These are phyloP conservation scores for Tritrichomonas foetus DNA, from an alignment of 208 protist species.

Conservation along the genomic window DNA sequence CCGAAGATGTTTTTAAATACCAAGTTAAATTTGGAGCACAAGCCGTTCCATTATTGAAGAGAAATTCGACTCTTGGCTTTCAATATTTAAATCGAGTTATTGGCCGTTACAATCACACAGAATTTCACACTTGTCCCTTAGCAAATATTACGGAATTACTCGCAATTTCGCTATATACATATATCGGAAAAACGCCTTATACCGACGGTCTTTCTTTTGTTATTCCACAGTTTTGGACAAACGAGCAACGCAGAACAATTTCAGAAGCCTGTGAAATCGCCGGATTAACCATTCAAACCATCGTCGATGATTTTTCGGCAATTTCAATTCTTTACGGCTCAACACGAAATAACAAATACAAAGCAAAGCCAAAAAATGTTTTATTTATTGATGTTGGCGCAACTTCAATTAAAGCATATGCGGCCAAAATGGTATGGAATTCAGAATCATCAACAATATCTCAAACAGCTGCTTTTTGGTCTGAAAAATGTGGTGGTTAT, in stretches of 20 bases:
- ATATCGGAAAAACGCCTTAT: background rate
- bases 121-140: background rate
- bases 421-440: background rate
- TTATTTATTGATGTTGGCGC: background rate
- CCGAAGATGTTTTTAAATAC: background rate
- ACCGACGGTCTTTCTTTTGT: background rate
- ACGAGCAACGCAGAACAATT: background rate
- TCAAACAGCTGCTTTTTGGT: background rate
- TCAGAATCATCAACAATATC: background rate
- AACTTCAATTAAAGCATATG: background rate
- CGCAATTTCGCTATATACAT: background rate
- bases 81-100: background rate
- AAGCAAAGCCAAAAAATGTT: background rate
- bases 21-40: background rate
- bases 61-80: background rate
- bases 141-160: background rate
- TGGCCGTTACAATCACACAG: background rate
- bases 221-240: slow-evolving; percentile 22
- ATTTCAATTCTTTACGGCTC: background rate
- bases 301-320: background rate
- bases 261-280: background rate
- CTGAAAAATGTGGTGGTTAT: background rate
- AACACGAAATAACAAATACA: background rate
- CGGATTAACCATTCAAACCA: background rate
- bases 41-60: background rate